Evolutionary conservation across 1,139 yeast species (phyloP), one percentile per base, ranked within the genome.

Genomic region (Debaryomycetaceae sp.): DNA sequence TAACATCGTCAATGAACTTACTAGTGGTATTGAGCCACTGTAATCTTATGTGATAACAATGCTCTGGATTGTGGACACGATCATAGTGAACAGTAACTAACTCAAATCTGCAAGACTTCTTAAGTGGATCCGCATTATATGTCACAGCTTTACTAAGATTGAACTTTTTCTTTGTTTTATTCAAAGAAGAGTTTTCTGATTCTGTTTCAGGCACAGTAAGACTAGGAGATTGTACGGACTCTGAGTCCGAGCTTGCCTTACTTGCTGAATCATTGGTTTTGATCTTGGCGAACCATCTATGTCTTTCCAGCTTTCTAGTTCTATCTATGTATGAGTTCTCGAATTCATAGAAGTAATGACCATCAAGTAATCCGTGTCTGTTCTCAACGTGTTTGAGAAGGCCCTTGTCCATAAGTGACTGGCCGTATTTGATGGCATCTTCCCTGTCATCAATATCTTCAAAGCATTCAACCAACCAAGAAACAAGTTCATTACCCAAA

Each of bases 21-120:
- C 95, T 86, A 0, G 98, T 88, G 0, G 96, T 83, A 44, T 87
- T 87, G 30, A 92, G 67, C 98, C 99, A 94, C 59, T 92, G 97
- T 22, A 92, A 64, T 39, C 96, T 71, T 30, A 94, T 75, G 54
- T 91, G 98, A 65, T 83, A 94, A 55, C 98, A 91, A 55, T 91
- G 95, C 46, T 88, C 95, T 0, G 98, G 97, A 56, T 91, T 92
- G 56, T 89, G 98, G 3, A 89, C 92, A 40, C 83, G 75, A 58
- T 94, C 98, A 54, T 87, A 87, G 61, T 92, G 98, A 3, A 92
- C 89, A 3, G 83, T 81, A 31, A 91, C 69, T 9, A 81, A 63
- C 52, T 94, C 98, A 0, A 87, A 85, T 42, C 91, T 78, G 56
- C 80, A 81, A 0, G 96, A 88, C 44, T 80, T 75, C 4, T 70